Conservation (phyloP, 805 yeast genomes). For the Wickerhamiella domercqiae region DNA sequence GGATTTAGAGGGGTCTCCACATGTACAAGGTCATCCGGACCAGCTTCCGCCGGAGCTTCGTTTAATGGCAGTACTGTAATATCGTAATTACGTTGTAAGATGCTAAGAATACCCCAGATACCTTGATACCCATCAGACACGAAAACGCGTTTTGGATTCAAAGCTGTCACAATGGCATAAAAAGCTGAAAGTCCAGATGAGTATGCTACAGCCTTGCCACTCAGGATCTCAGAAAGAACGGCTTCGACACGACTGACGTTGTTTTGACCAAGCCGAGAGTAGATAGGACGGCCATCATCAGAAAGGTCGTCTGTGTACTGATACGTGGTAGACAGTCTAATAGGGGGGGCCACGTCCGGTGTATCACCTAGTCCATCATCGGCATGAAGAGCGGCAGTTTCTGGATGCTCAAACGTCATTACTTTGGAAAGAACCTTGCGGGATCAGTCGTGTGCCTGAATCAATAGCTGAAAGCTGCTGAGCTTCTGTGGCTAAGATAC, state of each 20-base stretch:
- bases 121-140: slow-evolving; percentile 82
- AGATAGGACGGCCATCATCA: slow-evolving; percentile 30
- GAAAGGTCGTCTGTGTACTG: slow-evolving; percentile 48
- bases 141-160: slow-evolving; percentile 58
- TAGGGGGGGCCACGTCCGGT: slow-evolving; percentile 46
- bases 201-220: slow-evolving; percentile 53
- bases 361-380: slow-evolving; percentile 35
- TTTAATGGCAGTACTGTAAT: slow-evolving; percentile 19
- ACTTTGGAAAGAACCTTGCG: too few relatives aligned
- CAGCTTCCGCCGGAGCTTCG: slow-evolving; percentile 31
- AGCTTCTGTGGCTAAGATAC: too few relatives aligned
- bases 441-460: too few relatives aligned
- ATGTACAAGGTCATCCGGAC: slow-evolving; percentile 62
- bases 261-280: slow-evolving; percentile 67
- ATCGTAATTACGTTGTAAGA: slow-evolving; percentile 47
- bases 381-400: slow-evolving; percentile 39
- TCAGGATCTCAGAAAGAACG: slow-evolving; percentile 42
- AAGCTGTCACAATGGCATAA: slow-evolving; percentile 52
- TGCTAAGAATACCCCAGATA: slow-evolving; percentile 50
- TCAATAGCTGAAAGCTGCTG: too few relatives aligned
- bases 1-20: slow-evolving; percentile 70
- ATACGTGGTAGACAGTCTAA: slow-evolving; percentile 68
- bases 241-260: slow-evolving; percentile 54
- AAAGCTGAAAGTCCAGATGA: slow-evolving; percentile 73
- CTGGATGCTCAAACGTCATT: slow-evolving; percentile 1